These are phyloP conservation scores for Phytophthora crassamura DNA, from an alignment of 352 stramenopile genomes.

Conservation along the genomic window DNA sequence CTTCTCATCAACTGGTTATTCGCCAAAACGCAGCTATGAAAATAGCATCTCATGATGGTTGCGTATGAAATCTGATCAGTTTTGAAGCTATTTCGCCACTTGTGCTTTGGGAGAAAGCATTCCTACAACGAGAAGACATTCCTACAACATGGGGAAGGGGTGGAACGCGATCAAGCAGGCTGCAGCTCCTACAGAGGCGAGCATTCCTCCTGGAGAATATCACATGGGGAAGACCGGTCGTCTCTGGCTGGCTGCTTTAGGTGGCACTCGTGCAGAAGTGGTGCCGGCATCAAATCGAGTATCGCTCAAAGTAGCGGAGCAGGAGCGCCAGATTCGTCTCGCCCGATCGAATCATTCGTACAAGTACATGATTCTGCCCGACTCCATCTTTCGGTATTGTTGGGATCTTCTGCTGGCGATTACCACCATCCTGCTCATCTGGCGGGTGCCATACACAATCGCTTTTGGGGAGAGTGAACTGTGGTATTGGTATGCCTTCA, in stretches of 20 bases:
- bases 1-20: background rate
- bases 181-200: background rate
- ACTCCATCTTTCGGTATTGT: constrained; percentile 53
- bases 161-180: constrained; percentile 25
- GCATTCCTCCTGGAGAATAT: constrained; percentile 3
- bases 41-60: constrained; percentile 17
- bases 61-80: constrained; percentile 6
- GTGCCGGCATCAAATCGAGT: constrained; percentile 63
- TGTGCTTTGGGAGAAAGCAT: constrained; percentile 3
- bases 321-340: constrained; percentile 53
- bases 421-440: constrained; percentile 63
- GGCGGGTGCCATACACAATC: constrained; percentile 65
- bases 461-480: constrained; percentile 53
- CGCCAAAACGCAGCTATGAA: constrained; percentile 12
- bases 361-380: constrained; percentile 56
- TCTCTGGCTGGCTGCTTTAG: constrained; percentile 26
- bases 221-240: constrained; percentile 23
- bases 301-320: constrained; percentile 60
- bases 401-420: constrained; percentile 64
- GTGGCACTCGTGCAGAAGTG: constrained; percentile 40
- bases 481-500: constrained; percentile 57
- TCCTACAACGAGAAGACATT: too few species aligned
- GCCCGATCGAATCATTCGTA: constrained; percentile 33
- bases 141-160: constrained; percentile 22
- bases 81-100: constrained; percentile 15